Base-by-base conservation (phyloP, 257 asterid genomes). In the Penstemon barbatus region DNA sequence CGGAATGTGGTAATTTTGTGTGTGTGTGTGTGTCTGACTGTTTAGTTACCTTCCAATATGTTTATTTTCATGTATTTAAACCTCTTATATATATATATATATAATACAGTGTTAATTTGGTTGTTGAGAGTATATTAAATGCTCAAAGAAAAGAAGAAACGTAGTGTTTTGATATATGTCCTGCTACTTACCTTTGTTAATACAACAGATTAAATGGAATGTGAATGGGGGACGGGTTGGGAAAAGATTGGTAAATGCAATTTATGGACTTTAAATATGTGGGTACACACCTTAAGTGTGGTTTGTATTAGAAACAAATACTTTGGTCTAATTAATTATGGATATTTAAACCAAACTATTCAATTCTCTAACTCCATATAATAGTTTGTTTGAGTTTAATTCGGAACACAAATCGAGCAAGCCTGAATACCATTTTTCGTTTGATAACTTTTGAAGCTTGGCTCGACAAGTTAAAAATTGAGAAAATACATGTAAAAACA, bases 1-100 rank as follows among this genome's bases (percentile, higher is more conserved):
- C 70, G 70, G 61, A 13, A 42, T 25, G 6, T 19, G 45, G 63
- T 8, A 42, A 42, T 55, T 5, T 54, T 41, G 64, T 41, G 64
- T 6, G 13, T 19, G 51, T 3, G 13, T 19, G 51, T 3, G 3
- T 9, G 13, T 37, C 38, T 4, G 70, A 38, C 70, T 52, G 18
- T 65, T 10, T 36, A n/a, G 50, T 50, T 49, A 13, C 59, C 36
- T 15, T 3, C 53, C 36, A 13, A 40, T 55, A 4, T 11, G 2
- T 3, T 1, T 1, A 9, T 18, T 19, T 36, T 25, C 19, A 19
- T 63, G 56, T 61, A 6, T 3, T 61, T 41, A 61, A 42, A 18
- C 44, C 25, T 45, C 38, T 2, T 3, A 25, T 25, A 25, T 25
- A 15, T 25, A 25, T 25, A 25, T 25, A 15, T 25, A 25, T 25